Evolutionary conservation across 192 early-diverging fungal species (phyloP), one percentile per base, ranked within the genome.

Genomic region (Phlyctochytrium planicorne): DNA sequence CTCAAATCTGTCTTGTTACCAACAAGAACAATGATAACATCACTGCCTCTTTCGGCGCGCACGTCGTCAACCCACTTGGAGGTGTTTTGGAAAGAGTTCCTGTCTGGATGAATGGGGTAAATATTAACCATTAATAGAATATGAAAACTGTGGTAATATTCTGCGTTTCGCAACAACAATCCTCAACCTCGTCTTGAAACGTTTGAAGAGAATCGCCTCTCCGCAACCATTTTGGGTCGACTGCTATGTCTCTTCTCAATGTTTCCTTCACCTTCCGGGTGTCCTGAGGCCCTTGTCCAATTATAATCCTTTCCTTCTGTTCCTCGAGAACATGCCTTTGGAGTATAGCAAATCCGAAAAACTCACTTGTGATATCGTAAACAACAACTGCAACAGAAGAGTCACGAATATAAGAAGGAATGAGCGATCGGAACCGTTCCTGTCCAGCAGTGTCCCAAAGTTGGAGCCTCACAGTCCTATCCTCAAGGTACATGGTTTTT

Each of bases 41-140:
- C 95, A 70, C 91, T 89, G 23, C 97, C 97, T 62, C 97, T 90
- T 83, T 99, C 97, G 29, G 94, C 94, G 16, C 96, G 90, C 29
- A 99, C 96, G 81, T 98, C 95, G 65, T 99, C 97, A 60, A 99
- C 93, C 97, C 97, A 99, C 75, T 97, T 98, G 52, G 90, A 82
- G 20, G 96, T 97, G 82, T 97, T 95, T 72, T 88, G 82, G 82
- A 99, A 99, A 12, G 96, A 97, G 73, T 91, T 92, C 50, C 94
- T 89, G 83, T 93, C 92, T 95, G 66, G 14, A 12, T 12, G 31
- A 0, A 75, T 63, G 29, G 35, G 52, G 10, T 20, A 47, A 14
- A 14, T 47, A 14, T 47, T 47, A n/a, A n/a, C n/a, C n/a, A n/a
- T n/a, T n/a, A n/a, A n/a, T n/a, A n/a, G n/a, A n/a, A n/a, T n/a